Base-by-base conservation (phyloP, 2,329 filamentous ascomycete genomes). In the Monosporascus sp. region DNA sequence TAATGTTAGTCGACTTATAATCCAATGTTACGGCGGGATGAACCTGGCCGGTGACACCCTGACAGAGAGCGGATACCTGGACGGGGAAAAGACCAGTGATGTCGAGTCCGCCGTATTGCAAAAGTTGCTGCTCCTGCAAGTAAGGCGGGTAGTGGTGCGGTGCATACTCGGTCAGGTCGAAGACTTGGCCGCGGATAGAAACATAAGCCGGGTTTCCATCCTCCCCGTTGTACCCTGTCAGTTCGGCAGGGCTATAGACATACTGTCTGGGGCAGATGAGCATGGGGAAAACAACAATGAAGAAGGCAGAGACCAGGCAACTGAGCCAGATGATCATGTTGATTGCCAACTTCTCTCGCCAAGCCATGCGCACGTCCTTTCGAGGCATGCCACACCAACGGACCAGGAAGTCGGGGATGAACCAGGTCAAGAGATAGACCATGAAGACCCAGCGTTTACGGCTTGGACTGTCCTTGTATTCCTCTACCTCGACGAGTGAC, bases 311-410 rank as follows among this genome's bases (percentile, higher is more conserved):
- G 48, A 89, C 71, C 17, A 74, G 75, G 72, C 93, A 97, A 67
- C 81, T 83, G 53, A 93, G 75, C 94, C 95, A 99, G 68, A 99
- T 99, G 66, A 97, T 81, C 69, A 99, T 79, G 76, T 99, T 99
- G 79, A 99, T 99, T 51, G 94, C 93, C 54, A 99, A 70, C 78
- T 99, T 99, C 70, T 99, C 94, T 66, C 94, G 82, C 94, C 94
- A 99, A 1, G 94, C 94, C 68, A 88, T 80, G 24, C 92, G 88
- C 8, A 99, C 84, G 69, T 99, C 94, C 68, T 95, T 95, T 56
- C 94, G 89, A 54, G 88, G 82, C 87, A 97, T 97, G 49, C 88
- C 81, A 22, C 93, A 56, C 62, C 78, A 77, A 51, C 84, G 82
- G 67, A 97, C 88, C 44, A 86, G 64, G 62, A 96, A 88, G 67